Evolutionary conservation across 2,329 filamentous ascomycete genomes (phyloP), one percentile per base, ranked within the genome.

Genomic region (Xylaria sp.): DNA sequence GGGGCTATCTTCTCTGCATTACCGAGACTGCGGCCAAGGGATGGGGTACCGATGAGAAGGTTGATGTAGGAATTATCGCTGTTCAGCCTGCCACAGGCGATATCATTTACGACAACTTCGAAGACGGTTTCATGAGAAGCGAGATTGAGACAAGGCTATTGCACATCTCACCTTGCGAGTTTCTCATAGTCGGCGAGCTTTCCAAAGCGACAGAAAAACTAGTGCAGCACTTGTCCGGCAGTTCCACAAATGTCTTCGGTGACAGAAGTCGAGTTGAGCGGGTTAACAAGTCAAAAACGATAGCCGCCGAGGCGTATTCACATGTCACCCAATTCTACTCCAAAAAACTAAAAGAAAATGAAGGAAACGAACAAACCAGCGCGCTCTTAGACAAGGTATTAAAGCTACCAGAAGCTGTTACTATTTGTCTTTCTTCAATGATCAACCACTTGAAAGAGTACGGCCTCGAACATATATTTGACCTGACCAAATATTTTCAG

Each of bases 1-100:
- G 86, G n/a, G 96, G 96, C n/a, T 97, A 97, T 76, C 83, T 99
- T 20, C 87, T 99, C 1, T 97, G 95, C 76, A 89, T 99, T 69
- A 97, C 94, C 0, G 96, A 99, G 79, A 87, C 87, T 0, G 91
- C 90, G 67, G 88, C 91, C 11, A 96, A 94, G 61, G 86, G 87
- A 72, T 90, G 85, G 79, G 93, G 93, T 1, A 94, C 93, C 0
- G 95, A 98, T 75, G 96, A 99, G 77, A 97, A 92, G 75, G 95
- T 98, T 0, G 89, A 96, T 63, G 90, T 98, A 27, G 96, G 96
- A 1, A 88, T 99, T 65, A 85, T 99, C 25, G 96, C 96, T 29
- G 96, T 99, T 4, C 96, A 99, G 74, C 96, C 96, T 9, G 92
- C 93, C 0, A 99, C 96, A 0, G 96, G 96, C 63, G 95, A 98